phyloP scores from a whole-genome alignment of 371 early-diverging fungal species.

The Umbelopsis sp. region DNA sequence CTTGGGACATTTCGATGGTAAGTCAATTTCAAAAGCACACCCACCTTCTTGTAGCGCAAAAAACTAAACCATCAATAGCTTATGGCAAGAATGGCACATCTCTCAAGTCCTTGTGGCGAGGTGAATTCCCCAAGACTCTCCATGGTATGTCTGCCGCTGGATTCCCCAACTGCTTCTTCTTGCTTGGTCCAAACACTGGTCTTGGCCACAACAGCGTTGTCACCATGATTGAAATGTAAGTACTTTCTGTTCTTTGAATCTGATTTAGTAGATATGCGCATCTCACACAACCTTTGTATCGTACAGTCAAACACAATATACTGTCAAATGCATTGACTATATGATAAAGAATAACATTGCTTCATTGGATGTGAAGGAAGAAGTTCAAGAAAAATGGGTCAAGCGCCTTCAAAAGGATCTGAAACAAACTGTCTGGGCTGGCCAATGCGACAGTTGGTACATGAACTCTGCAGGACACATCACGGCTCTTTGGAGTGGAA shows the following conservation, averaged over 20 bases:
- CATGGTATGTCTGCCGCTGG: conserved; percentile 23
- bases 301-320: conserved; percentile 31
- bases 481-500: conserved; percentile 30
- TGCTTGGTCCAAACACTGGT: conserved; percentile 35
- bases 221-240: conserved; percentile 39
- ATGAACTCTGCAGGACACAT: conserved; percentile 30
- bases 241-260: too few relatives aligned
- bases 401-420: conserved; percentile 24
- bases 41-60: too few relatives aligned
- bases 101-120: conserved; percentile 25
- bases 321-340: conserved; percentile 27
- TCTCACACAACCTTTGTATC: background rate
- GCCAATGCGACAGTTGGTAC: conserved; percentile 35
- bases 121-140: conserved; percentile 30
- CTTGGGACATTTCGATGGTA: conserved; percentile 34
- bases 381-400: conserved; percentile 28
- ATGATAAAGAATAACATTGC: conserved; percentile 20
- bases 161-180: conserved; percentile 41
- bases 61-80: background rate
- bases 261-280: background rate
- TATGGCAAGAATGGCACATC: conserved; percentile 14
- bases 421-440: conserved; percentile 30
- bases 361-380: conserved; percentile 29
- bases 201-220: conserved; percentile 42
- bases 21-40: background rate